A percentile compares a stretch with the other conserved stretches of the same genome.
Evolutionary conservation across 1,139 yeast genomes (phyloP).

Genomic region (Kodamaea ohmeri): DNA sequence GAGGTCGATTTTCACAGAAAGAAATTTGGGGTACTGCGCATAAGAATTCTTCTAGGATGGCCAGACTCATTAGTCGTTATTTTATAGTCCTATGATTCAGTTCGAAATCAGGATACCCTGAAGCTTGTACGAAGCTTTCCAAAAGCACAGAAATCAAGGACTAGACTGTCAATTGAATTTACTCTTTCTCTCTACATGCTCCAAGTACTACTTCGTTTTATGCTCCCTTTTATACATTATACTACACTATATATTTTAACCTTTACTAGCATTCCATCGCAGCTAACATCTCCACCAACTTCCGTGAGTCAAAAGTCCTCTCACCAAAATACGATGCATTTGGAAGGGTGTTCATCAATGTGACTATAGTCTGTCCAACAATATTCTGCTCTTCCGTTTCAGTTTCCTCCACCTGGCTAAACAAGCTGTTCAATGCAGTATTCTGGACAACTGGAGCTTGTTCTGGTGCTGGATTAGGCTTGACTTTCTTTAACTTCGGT

Average conservation of each 20-base stretch:
- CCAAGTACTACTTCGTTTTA: no score
- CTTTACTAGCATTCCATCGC: conserved; percentile 18
- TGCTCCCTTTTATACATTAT: background rate
- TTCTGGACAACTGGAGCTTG: conserved; percentile 1
- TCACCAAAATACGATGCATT: conserved; percentile 48
- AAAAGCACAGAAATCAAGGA: no score
- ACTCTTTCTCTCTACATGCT: no score
- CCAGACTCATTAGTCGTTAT: no score
- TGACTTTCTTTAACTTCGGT: conserved; percentile 19
- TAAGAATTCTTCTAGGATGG: no score
- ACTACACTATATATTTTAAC: conserved; percentile 23
- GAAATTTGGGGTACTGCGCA: no score
- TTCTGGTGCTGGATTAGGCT: conserved; percentile 8
- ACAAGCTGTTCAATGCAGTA: conserved; percentile 4
- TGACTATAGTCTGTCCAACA: conserved; percentile 53
- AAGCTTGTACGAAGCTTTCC: no score
- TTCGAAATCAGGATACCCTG: no score
- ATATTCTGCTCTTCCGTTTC: conserved; percentile 23
- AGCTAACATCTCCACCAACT: conserved; percentile 41
- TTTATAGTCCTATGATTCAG: no score
- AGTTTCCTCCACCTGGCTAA: conserved; percentile 6
- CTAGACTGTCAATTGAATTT: no score
- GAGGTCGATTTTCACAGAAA: no score
- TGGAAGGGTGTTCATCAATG: conserved; percentile 53
- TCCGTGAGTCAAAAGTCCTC: conserved; percentile 39